Evolutionary conservation across 2,329 filamentous ascomycete species (phyloP).

Genomic region (Calonectria pseudoreteaudii): DNA sequence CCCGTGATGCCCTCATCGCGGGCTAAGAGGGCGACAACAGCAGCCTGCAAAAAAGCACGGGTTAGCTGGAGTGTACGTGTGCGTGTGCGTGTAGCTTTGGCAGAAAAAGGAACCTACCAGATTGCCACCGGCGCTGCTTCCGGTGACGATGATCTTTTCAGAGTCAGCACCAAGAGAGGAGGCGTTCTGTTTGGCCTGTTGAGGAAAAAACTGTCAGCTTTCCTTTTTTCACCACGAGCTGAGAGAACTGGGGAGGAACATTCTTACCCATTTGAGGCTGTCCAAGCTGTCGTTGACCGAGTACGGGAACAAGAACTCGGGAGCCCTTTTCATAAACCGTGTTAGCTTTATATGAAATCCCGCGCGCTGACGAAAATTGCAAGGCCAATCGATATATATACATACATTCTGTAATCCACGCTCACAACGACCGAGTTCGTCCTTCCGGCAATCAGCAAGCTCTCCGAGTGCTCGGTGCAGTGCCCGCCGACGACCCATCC

Average conservation of each 20-base stretch:
- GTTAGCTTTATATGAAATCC: not conserved
- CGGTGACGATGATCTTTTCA: slow-evolving; percentile 50
- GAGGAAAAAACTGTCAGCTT: slow-evolving; percentile 1
- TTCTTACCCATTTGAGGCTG: slow-evolving; percentile 50
- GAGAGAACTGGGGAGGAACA: not conserved
- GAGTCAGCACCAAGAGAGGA: slow-evolving; percentile 47
- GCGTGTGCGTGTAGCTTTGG: not conserved
- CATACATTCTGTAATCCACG: slow-evolving; percentile 51
- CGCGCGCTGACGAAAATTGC: not conserved
- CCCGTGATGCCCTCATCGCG: slow-evolving; percentile 47
- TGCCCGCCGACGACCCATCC: slow-evolving; percentile 50
- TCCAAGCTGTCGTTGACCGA: slow-evolving; percentile 52
- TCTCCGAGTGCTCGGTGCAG: slow-evolving; percentile 50
- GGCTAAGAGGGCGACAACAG: slow-evolving; percentile 44
- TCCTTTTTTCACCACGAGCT: not conserved
- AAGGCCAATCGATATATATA: not conserved
- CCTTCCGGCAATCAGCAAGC: slow-evolving; percentile 46
- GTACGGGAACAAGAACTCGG: slow-evolving; percentile 51
- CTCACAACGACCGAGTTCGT: slow-evolving; percentile 51
- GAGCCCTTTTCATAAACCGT: slow-evolving; percentile 47
- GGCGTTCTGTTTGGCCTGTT: slow-evolving; percentile 46
- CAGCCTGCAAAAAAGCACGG: slow-evolving; percentile 32
- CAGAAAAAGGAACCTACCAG: slow-evolving; percentile 40
- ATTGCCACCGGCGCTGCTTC: slow-evolving; percentile 51
- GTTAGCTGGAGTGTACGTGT: not conserved